Conservation (phyloP, 164 flowering plant species). For the Kalanchoe fedtschenkoi region DNA sequence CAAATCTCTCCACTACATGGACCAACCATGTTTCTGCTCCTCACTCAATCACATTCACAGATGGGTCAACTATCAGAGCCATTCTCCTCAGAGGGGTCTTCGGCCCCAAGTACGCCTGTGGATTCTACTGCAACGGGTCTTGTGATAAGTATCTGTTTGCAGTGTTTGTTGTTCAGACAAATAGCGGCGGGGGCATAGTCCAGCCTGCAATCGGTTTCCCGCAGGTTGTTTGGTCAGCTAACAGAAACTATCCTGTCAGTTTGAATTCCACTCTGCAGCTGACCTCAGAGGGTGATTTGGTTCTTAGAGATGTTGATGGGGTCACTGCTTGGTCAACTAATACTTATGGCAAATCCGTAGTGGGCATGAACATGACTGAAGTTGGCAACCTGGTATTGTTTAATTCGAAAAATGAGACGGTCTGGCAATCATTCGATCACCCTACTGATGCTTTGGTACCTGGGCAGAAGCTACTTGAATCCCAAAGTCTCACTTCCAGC, state of each 20-base stretch:
- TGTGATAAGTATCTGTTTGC: slow-evolving; percentile 8
- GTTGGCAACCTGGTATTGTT: slow-evolving; percentile 11
- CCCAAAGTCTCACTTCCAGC: slow-evolving; percentile 17
- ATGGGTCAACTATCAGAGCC: background rate
- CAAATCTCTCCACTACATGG: slow-evolving; percentile 14
- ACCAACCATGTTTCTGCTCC: slow-evolving; percentile 5
- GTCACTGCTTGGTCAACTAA: slow-evolving; percentile 23
- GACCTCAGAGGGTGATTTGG: slow-evolving; percentile 17
- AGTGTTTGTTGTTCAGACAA: slow-evolving; percentile 9
- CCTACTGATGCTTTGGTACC: slow-evolving; percentile 4
- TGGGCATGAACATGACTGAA: slow-evolving; percentile 13
- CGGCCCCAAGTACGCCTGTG: slow-evolving; percentile 7
- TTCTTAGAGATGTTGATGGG: slow-evolving; percentile 19
- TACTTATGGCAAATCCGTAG: slow-evolving; percentile 17
- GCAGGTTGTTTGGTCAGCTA: background rate
- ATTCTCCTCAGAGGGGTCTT: background rate
- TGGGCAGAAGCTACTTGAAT: background rate
- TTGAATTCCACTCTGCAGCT: background rate
- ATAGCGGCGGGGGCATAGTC: slow-evolving; percentile 4
- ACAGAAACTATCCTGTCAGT: background rate
- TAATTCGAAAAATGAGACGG: background rate
- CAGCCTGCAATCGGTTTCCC: background rate
- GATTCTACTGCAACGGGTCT: slow-evolving; percentile 9
- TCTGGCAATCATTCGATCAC: slow-evolving; percentile 6
- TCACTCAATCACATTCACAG: background rate